Base-by-base conservation (phyloP, 352 stramenopile genomes). In the Globisporangium orthogonon region DNA sequence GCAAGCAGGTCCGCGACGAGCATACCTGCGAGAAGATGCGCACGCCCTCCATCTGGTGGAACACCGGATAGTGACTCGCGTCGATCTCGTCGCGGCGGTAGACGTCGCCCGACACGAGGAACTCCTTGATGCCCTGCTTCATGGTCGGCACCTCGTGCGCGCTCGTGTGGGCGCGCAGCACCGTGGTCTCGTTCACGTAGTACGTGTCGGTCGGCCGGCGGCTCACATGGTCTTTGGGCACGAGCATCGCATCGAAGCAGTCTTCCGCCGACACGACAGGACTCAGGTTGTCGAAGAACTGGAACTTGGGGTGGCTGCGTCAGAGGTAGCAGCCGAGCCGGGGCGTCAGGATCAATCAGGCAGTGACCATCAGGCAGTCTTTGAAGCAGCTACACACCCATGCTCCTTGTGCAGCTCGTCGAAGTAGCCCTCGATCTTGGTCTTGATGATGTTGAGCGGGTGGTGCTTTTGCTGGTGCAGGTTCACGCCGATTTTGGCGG, bases 51-150 rank as follows among this genome's bases (percentile, higher is more conserved):
- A 99, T 98, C 65, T 98, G 93, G 72, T 99, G 97, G 80, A 99
- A 99, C 11, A 99, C 94, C 0, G 97, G 97, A 84, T 99, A 99
- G 77, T 99, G 97, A 47, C 83, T 98, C 13, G 86, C 74, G 66
- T 99, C 97, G 67, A 99, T 98, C 74, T 99, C 97, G 74, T 99
- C 97, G 14, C 97, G 83, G 52, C 97, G 92, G 76, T 99, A 99
- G 13, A 98, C 93, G 73, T 99, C 96, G 15, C 95, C 97, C 0
- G 88, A 87, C 46, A 97, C 83, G 7, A 99, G 65, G 68, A 99
- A 99, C 56, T 85, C 77, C 58, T 93, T 86, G 60, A 85, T 65
- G 3, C 92, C 89, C 43, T 91, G 65, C 56, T 91, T 85, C 68
- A 99, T 78, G 18, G 91, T 87, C 7, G 94, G 68, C 11, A 94